Base-by-base conservation (phyloP, 2,329 filamentous ascomycete genomes). In the Lizonia empirigonia region DNA sequence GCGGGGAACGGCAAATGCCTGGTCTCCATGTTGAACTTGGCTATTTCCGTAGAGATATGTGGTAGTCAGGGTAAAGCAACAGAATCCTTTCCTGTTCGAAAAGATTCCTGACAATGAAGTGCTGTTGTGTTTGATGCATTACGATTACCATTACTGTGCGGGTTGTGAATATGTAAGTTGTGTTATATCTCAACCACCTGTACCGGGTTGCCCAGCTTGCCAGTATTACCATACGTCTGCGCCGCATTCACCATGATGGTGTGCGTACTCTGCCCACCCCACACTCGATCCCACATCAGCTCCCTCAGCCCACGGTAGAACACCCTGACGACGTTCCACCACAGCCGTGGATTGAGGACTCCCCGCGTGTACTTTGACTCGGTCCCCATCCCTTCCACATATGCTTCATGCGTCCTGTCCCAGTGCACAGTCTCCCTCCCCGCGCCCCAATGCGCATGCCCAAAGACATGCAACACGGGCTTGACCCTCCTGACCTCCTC, bases 401-500 rank as follows among this genome's bases (percentile, higher is more conserved):
- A 91, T 1, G 82, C 82, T 24, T 76, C 76, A 72, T 95, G 90
- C 53, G 84, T 82, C 20, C 85, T 82, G 70, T 94, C 90, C 80
- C 89, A 96, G 73, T 84, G 88, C 8, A 89, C 80, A 0, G 85
- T 73, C 64, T 91, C 85, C 34, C 77, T 78, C 13, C 91, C 91
- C 36, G 88, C 82, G 7, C 85, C 89, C 65, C 82, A 88, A 75
- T 96, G 91, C 19, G 92, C 82, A 72, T 96, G 91, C 1, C 91
- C 91, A 69, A 94, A 96, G 38, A 96, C 82, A 71, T 96, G 90
- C 12, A 96, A 76, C 10, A 78, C 78, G 0, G 91, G 91, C 55
- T 83, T 85, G 9, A 91, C 84, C 27, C 88, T 83, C 85, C 88
- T 90, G 15, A 89, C 73, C 65, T 95, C 91, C 12, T 79, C 74